These are phyloP conservation scores for Sclerotinia spermophila DNA, from an alignment of 2,329 filamentous ascomycete species.

Conservation along the genomic window DNA sequence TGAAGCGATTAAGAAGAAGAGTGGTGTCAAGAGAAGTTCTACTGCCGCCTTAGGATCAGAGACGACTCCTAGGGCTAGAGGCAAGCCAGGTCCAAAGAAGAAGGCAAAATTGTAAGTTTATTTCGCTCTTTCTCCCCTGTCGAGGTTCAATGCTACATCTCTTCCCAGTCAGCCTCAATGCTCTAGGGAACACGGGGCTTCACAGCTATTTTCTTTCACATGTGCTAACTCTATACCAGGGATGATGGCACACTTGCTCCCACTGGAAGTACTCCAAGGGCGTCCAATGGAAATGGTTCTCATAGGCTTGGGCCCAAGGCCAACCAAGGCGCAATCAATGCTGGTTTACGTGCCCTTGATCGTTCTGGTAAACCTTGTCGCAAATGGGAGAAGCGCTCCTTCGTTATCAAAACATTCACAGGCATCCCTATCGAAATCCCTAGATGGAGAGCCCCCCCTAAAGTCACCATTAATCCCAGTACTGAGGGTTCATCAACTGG, in stretches of 20 bases:
- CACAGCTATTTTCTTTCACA: slow-evolving; percentile 13
- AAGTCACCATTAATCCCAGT: slow-evolving; percentile 45
- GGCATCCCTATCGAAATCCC: slow-evolving; percentile 78
- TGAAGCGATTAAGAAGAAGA: slow-evolving; percentile 68
- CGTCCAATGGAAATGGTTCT: slow-evolving; percentile 38
- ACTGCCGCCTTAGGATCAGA: slow-evolving; percentile 59
- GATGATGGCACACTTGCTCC: slow-evolving; percentile 63
- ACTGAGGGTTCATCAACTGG: slow-evolving; percentile 45
- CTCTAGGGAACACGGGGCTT: neutral
- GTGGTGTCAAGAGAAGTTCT: slow-evolving; percentile 61
- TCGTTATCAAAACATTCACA: slow-evolving; percentile 88
- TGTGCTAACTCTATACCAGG: slow-evolving; percentile 42
- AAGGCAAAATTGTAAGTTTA: slow-evolving; percentile 82
- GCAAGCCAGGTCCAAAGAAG: slow-evolving; percentile 95
- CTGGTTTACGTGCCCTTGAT: slow-evolving; percentile 88
- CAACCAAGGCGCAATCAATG: slow-evolving; percentile 96
- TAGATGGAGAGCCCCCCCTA: slow-evolving; percentile 76
- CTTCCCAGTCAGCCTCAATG: neutral
- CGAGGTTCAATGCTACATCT: neutral
- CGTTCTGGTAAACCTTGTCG: slow-evolving; percentile 88
- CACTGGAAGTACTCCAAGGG: slow-evolving; percentile 43
- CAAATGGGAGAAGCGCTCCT: slow-evolving; percentile 80
- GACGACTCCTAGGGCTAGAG: slow-evolving; percentile 63
- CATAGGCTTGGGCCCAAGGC: slow-evolving; percentile 95
- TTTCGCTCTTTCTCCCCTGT: neutral